Evolutionary conservation across 2,329 filamentous ascomycete species (phyloP), one percentile per base, ranked within the genome.

Genomic region (Calonectria pseudoturangicola): DNA sequence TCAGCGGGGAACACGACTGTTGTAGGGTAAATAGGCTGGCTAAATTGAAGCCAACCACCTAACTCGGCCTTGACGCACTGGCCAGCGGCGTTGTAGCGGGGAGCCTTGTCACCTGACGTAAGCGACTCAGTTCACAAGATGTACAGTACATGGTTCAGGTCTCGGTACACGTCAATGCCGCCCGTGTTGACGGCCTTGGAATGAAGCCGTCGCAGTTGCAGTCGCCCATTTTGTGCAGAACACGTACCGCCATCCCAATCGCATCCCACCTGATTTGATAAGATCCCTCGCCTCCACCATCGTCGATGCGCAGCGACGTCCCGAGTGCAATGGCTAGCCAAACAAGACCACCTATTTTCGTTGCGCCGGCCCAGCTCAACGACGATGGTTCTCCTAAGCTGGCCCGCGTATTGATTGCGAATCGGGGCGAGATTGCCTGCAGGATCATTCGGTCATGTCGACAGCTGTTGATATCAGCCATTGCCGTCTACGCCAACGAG

Each of bases 401-500:
- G 43, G 51, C 28, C 12, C 66, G 63, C 10, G 43, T 77, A 6
- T 58, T 79, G 5, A 73, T 79, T n/a, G 77, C 76, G 16, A 79
- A 79, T n/a, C 70, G 77, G 0, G 77, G 77, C 15, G 77, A 79
- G 27, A 79, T 78, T 21, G 73, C 77, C 2, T 74, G 68, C 33
- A 73, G 76, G 4, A 50, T 77, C 12, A 79, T 79, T 39, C 39
- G 51, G 1, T 74, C 76, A 0, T 79, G 77, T 21, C 70, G 64
- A 3, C 83, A 82, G 47, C 82, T 91, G 2, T 82, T 83, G 16
- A 84, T 92, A 69, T 84, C 81, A 62, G 90, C 88, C 0, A 85
- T 91, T 63, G 86, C 89, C 2, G 86, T 92, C 18, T 92, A 91
- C 74, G 89, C 89, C 0, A 82, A 86, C 54, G 85, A 88, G 25